A percentile compares a stretch with the other conserved stretches of the same genome.
phyloP scores from a whole-genome alignment of 345 rosid genomes.

The Eutrema heterophyllum region DNA sequence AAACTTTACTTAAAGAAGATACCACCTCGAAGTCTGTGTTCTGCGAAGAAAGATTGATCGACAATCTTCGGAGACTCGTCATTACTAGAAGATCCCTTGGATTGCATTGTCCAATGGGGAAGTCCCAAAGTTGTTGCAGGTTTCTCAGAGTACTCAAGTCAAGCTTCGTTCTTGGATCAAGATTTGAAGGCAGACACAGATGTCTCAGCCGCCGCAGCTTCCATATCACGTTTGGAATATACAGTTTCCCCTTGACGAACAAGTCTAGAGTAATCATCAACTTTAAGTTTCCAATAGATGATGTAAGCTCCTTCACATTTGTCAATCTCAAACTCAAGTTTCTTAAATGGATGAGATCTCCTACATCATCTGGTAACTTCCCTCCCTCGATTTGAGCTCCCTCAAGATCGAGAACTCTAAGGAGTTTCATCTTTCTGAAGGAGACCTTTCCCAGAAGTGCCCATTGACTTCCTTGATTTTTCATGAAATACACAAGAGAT shows the following conservation, averaged over 20 bases:
- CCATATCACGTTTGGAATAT: constrained; percentile 28
- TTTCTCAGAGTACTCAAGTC: constrained; percentile 24
- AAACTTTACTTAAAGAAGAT: constrained; percentile 11
- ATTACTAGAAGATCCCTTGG: constrained; percentile 9
- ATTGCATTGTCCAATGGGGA: constrained; percentile 18
- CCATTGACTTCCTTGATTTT: constrained; percentile 21
- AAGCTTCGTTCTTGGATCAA: constrained; percentile 6
- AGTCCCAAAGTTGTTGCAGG: constrained; percentile 23
- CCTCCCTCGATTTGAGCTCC: constrained; percentile 20
- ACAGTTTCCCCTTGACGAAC: constrained; percentile 4
- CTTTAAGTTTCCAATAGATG: constrained; percentile 15
- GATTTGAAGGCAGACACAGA: constrained; percentile 23
- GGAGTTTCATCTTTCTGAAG: constrained; percentile 25
- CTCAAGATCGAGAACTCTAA: constrained; percentile 38
- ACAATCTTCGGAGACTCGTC: constrained; percentile 13
- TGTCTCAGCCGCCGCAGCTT: constrained; percentile 21
- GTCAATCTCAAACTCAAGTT: constrained; percentile 21
- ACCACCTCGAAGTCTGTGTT: constrained; percentile 18
- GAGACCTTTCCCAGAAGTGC: constrained; percentile 23
- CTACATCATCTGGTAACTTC: constrained; percentile 28
- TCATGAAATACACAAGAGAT: constrained; percentile 33
- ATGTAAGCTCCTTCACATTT: constrained; percentile 21
- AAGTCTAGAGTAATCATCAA: constrained; percentile 25
- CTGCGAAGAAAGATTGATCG: constrained; percentile 17
- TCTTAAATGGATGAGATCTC: constrained; percentile 37